A percentile compares a stretch with the other conserved stretches of the same genome.
phyloP scores from a whole-genome alignment of 2,329 filamentous ascomycete species.

The Scorias spongiosa region DNA sequence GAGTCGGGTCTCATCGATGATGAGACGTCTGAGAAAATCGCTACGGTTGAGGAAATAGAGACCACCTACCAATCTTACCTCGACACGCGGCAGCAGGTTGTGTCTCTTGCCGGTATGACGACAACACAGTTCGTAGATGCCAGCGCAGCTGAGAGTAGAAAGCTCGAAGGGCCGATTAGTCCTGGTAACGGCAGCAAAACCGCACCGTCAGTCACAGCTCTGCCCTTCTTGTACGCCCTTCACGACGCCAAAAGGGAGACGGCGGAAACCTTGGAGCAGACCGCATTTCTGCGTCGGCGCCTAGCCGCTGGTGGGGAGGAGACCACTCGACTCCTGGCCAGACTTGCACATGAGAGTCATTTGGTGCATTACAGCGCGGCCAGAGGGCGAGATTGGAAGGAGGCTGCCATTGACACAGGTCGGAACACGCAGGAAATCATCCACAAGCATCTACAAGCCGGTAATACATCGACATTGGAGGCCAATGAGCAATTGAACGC shows the following conservation, averaged over 20 bases:
- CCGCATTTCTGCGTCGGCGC: conserved; percentile 13
- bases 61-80: not conserved
- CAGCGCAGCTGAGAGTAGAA: not conserved
- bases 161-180: not conserved
- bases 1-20: not conserved
- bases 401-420: not conserved
- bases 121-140: not conserved
- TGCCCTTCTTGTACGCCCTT: not conserved
- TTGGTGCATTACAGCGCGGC: conserved; percentile 15
- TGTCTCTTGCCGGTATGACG: not conserved
- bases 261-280: conserved; percentile 13
- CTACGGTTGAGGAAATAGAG: not conserved
- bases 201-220: not conserved
- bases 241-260: conserved; percentile 6
- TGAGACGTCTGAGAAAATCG: not conserved
- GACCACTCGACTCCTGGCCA: conserved; percentile 12
- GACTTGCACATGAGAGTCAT: conserved; percentile 22
- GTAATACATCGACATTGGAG: not conserved
- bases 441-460: not conserved
- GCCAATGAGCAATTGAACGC: not conserved
- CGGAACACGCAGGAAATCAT: not conserved
- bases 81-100: not conserved
- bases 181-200: not conserved
- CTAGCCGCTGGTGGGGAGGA: conserved; percentile 11
- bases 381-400: conserved; percentile 13